phyloP scores from a whole-genome alignment of 2,329 filamentous ascomycete genomes.

The Chalaropsis ovoidea region DNA sequence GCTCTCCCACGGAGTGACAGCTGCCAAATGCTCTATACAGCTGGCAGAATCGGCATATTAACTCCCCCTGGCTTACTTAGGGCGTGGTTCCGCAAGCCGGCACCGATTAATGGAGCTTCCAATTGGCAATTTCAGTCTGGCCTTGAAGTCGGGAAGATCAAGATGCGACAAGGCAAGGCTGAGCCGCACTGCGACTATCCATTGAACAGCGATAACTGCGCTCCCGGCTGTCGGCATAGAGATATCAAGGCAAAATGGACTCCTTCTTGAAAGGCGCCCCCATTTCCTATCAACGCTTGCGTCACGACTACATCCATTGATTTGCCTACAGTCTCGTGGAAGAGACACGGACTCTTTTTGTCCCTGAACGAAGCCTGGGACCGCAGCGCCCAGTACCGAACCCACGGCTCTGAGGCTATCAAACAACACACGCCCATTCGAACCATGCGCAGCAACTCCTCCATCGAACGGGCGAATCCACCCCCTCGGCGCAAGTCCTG shows the following conservation, averaged over 20 bases:
- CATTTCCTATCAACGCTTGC: too few species aligned
- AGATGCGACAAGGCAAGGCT: neutral
- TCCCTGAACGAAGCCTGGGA: neutral
- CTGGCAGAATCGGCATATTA: neutral
- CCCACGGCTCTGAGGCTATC: neutral
- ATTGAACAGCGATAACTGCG: neutral
- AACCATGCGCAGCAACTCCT: constrained; percentile 8
- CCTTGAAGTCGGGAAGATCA: neutral
- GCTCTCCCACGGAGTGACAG: too few species aligned
- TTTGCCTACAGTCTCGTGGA: neutral
- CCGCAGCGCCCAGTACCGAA: too few species aligned
- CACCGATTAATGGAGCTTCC: neutral
- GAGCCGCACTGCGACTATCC: neutral
- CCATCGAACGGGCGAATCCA: constrained; percentile 36
- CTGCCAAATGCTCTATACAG: neutral
- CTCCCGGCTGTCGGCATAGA: neutral
- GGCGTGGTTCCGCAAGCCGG: neutral
- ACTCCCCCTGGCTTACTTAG: neutral
- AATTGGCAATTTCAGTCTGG: neutral
- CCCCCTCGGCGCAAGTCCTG: constrained; percentile 47
- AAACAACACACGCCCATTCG: neutral
- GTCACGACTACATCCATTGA: too few species aligned
- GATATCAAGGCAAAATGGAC: too few species aligned
- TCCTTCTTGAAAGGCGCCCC: too few species aligned
- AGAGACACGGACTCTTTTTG: neutral